Evolutionary conservation across 176 grass and related monocot species (phyloP).

Genomic region (Thinopyrum elongatum): DNA sequence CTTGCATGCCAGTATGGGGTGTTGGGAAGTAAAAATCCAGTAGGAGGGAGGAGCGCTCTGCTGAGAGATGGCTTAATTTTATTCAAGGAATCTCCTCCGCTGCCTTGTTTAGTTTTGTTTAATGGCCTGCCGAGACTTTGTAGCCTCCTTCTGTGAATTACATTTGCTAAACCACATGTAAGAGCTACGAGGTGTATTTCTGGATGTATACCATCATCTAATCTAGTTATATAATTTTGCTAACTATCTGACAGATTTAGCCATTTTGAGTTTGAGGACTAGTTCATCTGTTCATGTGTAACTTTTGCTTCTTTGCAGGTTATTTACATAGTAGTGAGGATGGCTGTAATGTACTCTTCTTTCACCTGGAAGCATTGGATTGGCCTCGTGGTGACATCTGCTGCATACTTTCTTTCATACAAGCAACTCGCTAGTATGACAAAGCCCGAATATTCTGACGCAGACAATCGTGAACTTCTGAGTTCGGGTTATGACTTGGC

Average conservation of each 20-base stretch:
- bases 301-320: constrained; percentile 31
- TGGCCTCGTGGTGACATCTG: constrained; percentile 75
- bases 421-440: constrained; percentile 92
- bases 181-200: neutral
- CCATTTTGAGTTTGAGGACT: neutral
- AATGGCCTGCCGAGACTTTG: neutral
- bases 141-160: neutral
- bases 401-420: constrained; percentile 74
- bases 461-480: constrained; percentile 63
- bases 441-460: constrained; percentile 56
- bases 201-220: neutral
- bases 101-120: neutral
- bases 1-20: neutral
- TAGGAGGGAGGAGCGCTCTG: neutral
- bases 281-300: constrained; percentile 15
- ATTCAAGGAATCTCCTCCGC: neutral
- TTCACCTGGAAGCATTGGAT: constrained; percentile 99
- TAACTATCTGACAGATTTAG: neutral
- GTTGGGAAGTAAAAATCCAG: neutral
- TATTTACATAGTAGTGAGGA: constrained; percentile 77
- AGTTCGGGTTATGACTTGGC: constrained; percentile 79
- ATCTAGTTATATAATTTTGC: neutral
- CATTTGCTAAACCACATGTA: neutral
- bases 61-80: constrained; percentile 14
- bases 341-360: constrained; percentile 81